Evolutionary conservation across 495 filamentous ascomycete species (phyloP).

Genomic region (Lophiotrema nucula): DNA sequence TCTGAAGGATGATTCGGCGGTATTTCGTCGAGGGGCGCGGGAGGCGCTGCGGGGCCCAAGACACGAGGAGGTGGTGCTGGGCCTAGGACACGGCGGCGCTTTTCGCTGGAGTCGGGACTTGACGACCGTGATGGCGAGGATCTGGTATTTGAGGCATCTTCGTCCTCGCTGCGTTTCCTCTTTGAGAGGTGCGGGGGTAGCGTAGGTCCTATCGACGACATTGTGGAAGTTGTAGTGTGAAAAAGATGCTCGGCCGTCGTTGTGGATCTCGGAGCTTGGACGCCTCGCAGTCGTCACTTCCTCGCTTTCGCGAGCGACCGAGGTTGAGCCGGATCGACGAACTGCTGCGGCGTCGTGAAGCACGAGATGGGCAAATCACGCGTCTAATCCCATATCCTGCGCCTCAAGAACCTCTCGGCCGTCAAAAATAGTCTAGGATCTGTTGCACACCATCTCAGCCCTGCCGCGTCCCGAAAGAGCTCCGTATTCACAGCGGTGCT

Average conservation of each 20-base stretch:
- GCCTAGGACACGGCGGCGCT: conserved; percentile 48
- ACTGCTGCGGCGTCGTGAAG: conserved; percentile 8
- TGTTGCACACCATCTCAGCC: too few species aligned
- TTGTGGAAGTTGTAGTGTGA: conserved; percentile 24
- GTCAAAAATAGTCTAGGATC: too few species aligned
- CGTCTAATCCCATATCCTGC: too few species aligned
- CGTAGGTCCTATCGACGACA: conserved; percentile 43
- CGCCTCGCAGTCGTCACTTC: too few species aligned
- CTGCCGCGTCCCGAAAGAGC: too few species aligned
- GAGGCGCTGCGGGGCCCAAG: conserved; percentile 42
- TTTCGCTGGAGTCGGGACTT: conserved; percentile 40
- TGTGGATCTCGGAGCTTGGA: too few species aligned
- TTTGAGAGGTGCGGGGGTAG: conserved; percentile 46
- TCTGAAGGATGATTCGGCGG: conserved; percentile 37
- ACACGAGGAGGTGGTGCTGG: conserved; percentile 26
- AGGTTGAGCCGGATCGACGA: conserved; percentile 9
- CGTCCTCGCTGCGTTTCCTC: conserved; percentile 40
- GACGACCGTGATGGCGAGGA: conserved; percentile 8
- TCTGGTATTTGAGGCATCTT: conserved; percentile 23
- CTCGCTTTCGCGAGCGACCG: too few species aligned
- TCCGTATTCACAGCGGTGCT: too few species aligned
- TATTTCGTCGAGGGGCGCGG: conserved; percentile 52
- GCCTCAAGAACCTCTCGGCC: background rate
- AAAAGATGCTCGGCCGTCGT: too few species aligned
- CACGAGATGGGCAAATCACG: conserved; percentile 15